phyloP scores from a whole-genome alignment of 176 grass and related monocot species.

The Saccharum officinarum region DNA sequence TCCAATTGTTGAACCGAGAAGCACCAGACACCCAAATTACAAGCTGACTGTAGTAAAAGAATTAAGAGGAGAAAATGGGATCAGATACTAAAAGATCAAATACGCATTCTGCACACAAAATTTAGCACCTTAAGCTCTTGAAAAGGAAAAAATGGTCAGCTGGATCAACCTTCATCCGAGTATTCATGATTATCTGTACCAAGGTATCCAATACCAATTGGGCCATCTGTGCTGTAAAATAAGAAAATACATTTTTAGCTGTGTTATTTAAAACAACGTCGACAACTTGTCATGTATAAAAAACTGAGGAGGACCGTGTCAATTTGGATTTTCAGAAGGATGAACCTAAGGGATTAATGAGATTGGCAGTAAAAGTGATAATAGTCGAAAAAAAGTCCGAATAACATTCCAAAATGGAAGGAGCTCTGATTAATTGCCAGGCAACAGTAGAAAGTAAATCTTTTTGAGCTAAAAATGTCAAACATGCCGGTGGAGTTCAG shows the following conservation, averaged over 20 bases:
- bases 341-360: background rate
- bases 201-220: slow-evolving; percentile 53
- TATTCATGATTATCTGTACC: slow-evolving; percentile 62
- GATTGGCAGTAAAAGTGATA: background rate
- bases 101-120: background rate
- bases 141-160: slow-evolving; percentile 3
- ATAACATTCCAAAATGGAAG: background rate
- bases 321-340: background rate
- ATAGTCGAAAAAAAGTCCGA: background rate
- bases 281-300: background rate
- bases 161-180: slow-evolving; percentile 64
- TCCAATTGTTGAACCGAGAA: slow-evolving; percentile 74
- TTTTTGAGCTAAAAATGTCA: background rate
- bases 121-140: background rate
- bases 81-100: background rate
- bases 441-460: background rate
- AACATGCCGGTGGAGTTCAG: background rate
- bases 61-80: slow-evolving; percentile 7
- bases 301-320: background rate
- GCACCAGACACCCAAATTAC: slow-evolving; percentile 89
- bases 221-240: slow-evolving; percentile 47
- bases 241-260: background rate
- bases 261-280: background rate
- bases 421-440: background rate
- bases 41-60: slow-evolving; percentile 55